Percentiles rank a stretch among this genome's conserved stretches.
Conservation (phyloP, 768 basidiomycete species). For the Hemileccinum impolitum region DNA sequence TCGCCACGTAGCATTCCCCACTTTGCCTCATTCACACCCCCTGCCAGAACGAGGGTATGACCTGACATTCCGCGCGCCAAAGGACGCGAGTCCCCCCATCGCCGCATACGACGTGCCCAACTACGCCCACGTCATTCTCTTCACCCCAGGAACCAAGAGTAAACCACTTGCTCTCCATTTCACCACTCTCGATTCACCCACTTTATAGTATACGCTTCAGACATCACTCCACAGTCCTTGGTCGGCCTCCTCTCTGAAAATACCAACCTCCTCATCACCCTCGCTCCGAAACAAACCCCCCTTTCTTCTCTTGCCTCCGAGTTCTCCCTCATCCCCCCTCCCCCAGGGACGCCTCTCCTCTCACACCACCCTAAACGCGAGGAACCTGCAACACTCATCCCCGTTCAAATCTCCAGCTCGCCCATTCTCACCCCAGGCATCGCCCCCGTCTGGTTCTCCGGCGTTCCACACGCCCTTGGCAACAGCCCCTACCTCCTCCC, state of each 20-base stretch:
- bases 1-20: not conserved
- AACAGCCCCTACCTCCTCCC: conserved; percentile 80
- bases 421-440: conserved; percentile 47
- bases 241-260: conserved; percentile 63
- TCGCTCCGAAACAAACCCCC: conserved; percentile 73
- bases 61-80: conserved; percentile 82
- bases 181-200: not conserved
- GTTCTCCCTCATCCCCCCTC: conserved; percentile 87
- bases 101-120: conserved; percentile 67
- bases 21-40: not conserved
- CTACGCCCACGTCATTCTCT: conserved; percentile 84
- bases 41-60: conserved; percentile 74
- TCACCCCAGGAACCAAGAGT: conserved; percentile 88
- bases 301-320: conserved; percentile 80
- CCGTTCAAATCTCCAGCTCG: conserved; percentile 49
- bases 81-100: conserved; percentile 63
- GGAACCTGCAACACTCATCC: conserved; percentile 62
- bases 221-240: conserved; percentile 80
- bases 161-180: conserved; percentile 1
- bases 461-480: conserved; percentile 59
- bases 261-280: conserved; percentile 81
- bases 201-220: conserved; percentile 57
- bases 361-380: conserved; percentile 81
- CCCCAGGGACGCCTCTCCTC: conserved; percentile 76
- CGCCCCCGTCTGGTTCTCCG: conserved; percentile 73